phyloP scores from a whole-genome alignment of 1,139 yeast genomes.

The Pichia sp. region DNA sequence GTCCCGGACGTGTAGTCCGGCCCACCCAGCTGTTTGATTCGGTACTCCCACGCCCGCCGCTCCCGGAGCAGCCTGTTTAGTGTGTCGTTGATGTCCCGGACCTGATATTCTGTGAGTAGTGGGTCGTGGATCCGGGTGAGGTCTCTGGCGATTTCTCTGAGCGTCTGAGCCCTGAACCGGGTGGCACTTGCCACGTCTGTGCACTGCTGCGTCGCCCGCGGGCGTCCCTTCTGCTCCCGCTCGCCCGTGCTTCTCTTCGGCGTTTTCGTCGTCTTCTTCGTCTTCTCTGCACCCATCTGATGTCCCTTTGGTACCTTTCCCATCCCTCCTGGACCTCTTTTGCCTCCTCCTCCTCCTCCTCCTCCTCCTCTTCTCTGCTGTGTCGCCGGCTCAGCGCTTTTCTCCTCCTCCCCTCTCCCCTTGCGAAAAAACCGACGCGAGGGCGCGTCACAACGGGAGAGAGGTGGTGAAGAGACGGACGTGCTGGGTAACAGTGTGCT shows the following conservation, averaged over 20 bases:
- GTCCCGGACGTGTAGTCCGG: conserved; percentile 38
- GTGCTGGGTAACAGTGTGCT: neutral
- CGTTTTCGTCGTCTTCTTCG: neutral
- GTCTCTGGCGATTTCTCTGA: conserved; percentile 58
- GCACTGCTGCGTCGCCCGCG: conserved; percentile 33
- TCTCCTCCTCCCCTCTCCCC: neutral
- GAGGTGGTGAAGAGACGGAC: neutral
- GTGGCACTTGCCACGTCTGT: conserved; percentile 63
- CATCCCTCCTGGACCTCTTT: neutral
- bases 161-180: conserved; percentile 63
- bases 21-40: conserved; percentile 65
- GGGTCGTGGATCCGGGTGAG: conserved; percentile 64
- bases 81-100: conserved; percentile 73
- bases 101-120: conserved; percentile 52
- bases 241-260: too few relatives aligned
- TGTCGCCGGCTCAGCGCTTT: neutral
- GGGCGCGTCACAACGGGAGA: neutral
- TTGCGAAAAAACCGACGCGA: neutral
- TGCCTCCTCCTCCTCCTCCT: neutral
- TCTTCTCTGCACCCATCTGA: neutral
- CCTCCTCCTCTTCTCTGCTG: too few relatives aligned
- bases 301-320: neutral
- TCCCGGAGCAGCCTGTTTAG: conserved; percentile 66
- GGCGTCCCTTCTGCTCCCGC: neutral
- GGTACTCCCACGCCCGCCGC: conserved; percentile 73